Percentiles rank a stretch among this genome's conserved stretches.
Conservation (phyloP, 805 yeast genomes). For the Ogataea zsoltii region DNA sequence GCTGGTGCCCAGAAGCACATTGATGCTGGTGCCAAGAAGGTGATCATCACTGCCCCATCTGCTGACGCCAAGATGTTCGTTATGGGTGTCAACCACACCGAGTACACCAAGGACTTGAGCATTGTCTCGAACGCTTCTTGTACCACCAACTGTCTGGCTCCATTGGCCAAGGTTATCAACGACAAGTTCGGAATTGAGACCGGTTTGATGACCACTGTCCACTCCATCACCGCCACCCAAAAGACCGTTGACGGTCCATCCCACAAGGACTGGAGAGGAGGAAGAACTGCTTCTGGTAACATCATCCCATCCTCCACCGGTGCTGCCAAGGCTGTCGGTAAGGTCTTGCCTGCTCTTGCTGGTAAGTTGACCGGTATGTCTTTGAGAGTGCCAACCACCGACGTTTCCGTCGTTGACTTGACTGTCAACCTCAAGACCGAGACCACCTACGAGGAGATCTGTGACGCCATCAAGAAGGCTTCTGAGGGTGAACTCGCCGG, state of each 20-base stretch:
- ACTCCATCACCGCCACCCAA: slow-evolving; percentile 95
- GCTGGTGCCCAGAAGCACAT: slow-evolving; percentile 85
- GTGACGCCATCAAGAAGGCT: slow-evolving; percentile 72
- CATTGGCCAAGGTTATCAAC: slow-evolving; percentile 86
- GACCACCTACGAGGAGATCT: slow-evolving; percentile 82
- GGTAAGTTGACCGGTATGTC: slow-evolving; percentile 95
- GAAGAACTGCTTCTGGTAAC: slow-evolving; percentile 95
- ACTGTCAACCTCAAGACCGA: slow-evolving; percentile 78
- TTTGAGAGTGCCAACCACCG: slow-evolving; percentile 90
- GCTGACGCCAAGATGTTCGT: slow-evolving; percentile 95
- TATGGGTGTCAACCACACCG: slow-evolving; percentile 82
- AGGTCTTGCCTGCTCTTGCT: slow-evolving; percentile 86
- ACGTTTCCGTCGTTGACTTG: slow-evolving; percentile 91
- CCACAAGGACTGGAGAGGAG: slow-evolving; percentile 98
- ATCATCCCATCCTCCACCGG: slow-evolving; percentile 95
- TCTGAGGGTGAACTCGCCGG: slow-evolving; percentile 80
- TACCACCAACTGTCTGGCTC: slow-evolving; percentile 95
- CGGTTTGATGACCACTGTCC: slow-evolving; percentile 95
- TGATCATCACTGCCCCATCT: slow-evolving; percentile 92
- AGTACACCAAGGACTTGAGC: slow-evolving; percentile 71
- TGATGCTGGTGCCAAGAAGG: slow-evolving; percentile 93
- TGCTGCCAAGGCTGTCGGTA: slow-evolving; percentile 97
- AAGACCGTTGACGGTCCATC: slow-evolving; percentile 97
- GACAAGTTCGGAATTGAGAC: slow-evolving; percentile 85
- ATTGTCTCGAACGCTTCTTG: slow-evolving; percentile 92